Evolutionary conservation across 129 eudicot genomes (phyloP).

Genomic region (Dittrichia graveolens): DNA sequence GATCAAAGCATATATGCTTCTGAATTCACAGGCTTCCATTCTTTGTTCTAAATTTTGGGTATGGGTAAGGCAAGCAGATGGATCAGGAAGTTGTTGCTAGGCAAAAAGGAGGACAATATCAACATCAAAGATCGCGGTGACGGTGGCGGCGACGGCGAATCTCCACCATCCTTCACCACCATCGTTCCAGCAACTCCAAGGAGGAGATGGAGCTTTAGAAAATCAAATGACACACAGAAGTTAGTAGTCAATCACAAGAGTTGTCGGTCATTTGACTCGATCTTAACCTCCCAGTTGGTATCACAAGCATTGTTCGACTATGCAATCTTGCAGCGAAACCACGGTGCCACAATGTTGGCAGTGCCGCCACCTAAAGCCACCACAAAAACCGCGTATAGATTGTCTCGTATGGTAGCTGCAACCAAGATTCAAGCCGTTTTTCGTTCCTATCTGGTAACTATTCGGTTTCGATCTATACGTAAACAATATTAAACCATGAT

Average conservation of each 20-base stretch:
- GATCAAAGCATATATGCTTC: neutral
- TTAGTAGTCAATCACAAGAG: conserved; percentile 38
- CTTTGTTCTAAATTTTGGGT: neutral
- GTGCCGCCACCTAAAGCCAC: conserved; percentile 17
- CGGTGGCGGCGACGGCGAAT: neutral
- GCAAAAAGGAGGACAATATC: conserved; percentile 56
- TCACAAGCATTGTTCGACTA: conserved; percentile 48
- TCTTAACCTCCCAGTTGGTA: conserved; percentile 39
- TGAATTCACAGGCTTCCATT: neutral
- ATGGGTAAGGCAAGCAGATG: conserved; percentile 88
- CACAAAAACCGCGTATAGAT: neutral
- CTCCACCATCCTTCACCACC: conserved; percentile 14
- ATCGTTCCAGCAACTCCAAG: conserved; percentile 39
- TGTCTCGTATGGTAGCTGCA: conserved; percentile 46
- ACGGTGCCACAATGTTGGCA: conserved; percentile 2
- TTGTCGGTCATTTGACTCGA: conserved; percentile 49
- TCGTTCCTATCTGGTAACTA: conserved; percentile 66
- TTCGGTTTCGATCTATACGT: neutral
- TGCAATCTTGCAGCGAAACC: conserved; percentile 29
- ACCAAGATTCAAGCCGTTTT: conserved; percentile 65
- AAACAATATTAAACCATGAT: neutral
- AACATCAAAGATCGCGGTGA: conserved; percentile 29
- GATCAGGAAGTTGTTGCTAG: conserved; percentile 64
- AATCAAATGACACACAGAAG: conserved; percentile 38
- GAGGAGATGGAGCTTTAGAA: conserved; percentile 76